phyloP scores from a whole-genome alignment of 441 rosid species.

The Eutrema salsugineum region DNA sequence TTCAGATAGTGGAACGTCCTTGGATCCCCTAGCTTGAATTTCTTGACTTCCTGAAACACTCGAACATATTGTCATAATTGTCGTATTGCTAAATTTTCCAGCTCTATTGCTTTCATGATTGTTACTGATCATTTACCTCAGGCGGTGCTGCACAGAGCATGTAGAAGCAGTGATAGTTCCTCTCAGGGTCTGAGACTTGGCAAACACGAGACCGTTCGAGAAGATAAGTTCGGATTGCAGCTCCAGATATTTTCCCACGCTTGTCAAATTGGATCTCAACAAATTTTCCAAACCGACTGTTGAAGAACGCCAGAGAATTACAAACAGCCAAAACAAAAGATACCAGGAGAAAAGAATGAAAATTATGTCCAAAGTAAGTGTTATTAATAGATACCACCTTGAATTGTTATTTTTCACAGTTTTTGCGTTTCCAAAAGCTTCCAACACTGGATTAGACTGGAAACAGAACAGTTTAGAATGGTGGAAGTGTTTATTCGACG shows the following conservation, averaged over 20 bases:
- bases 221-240: conserved; percentile 71
- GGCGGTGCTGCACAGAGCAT: conserved; percentile 72
- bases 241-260: conserved; percentile 76
- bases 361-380: background rate
- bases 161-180: conserved; percentile 78
- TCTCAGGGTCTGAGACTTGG: conserved; percentile 71
- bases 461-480: background rate
- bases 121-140: conserved; percentile 37
- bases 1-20: conserved; percentile 57
- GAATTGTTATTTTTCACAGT: conserved; percentile 79
- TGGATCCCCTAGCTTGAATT: conserved; percentile 57
- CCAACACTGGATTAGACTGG: conserved; percentile 74
- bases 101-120: conserved; percentile 6
- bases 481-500: conserved; percentile 3
- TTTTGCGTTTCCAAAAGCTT: conserved; percentile 85
- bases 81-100: background rate
- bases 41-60: conserved; percentile 49
- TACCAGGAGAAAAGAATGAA: background rate
- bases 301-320: background rate
- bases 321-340: background rate
- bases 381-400: conserved; percentile 36
- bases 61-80: background rate
- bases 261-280: conserved; percentile 82
- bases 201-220: conserved; percentile 79
- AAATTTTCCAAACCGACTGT: conserved; percentile 82